phyloP scores from a whole-genome alignment of 129 eudicot species.

The Flaveria linearis region DNA sequence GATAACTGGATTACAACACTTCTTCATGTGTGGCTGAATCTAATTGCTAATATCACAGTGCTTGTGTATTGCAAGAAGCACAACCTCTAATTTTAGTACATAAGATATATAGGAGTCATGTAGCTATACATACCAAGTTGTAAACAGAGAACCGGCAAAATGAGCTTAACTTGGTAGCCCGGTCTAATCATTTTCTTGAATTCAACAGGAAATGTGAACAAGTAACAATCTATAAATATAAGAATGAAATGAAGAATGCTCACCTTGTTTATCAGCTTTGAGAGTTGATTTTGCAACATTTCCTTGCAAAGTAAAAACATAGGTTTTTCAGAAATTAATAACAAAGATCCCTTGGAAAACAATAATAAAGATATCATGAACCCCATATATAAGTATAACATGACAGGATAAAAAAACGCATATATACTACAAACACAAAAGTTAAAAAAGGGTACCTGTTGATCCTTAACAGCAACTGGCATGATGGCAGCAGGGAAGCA shows the following conservation, averaged over 20 bases:
- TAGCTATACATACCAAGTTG: not conserved
- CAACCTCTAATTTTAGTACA: not conserved
- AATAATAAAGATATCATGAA: conserved; percentile 14
- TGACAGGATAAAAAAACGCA: conserved; percentile 24
- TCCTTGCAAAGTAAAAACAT: conserved; percentile 35
- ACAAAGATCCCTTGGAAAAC: conserved; percentile 13
- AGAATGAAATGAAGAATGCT: not conserved
- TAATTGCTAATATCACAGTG: conserved; percentile 14
- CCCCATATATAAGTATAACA: conserved; percentile 15
- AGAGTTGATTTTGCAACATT: conserved; percentile 27
- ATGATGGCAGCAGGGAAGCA: conserved; percentile 36
- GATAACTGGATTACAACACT: conserved; percentile 1
- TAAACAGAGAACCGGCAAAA: not conserved
- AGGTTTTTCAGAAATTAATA: conserved; percentile 19
- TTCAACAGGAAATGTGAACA: conserved; percentile 13
- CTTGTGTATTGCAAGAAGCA: not conserved
- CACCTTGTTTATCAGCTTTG: conserved; percentile 32
- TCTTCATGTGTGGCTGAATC: not conserved
- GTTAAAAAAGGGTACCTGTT: conserved; percentile 38
- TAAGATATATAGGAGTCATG: not conserved
- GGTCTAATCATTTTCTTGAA: conserved; percentile 4
- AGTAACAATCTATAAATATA: conserved; percentile 2
- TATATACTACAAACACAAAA: conserved; percentile 13
- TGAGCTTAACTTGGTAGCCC: conserved; percentile 1
- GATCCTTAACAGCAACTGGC: conserved; percentile 42